Conservation (phyloP, 768 basidiomycete genomes). For the Boletus vinaceobasis region DNA sequence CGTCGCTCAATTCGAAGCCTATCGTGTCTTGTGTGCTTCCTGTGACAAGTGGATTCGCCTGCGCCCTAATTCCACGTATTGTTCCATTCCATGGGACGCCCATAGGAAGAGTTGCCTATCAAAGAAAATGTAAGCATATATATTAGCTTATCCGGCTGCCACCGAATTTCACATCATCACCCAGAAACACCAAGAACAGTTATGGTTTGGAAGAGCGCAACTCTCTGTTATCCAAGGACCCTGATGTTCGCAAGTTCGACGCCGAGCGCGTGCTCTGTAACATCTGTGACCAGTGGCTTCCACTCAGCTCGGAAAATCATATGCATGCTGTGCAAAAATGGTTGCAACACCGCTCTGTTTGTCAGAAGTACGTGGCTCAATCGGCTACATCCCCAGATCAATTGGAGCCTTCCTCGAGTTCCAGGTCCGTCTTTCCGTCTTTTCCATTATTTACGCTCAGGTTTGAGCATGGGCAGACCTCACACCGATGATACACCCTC, state of each 20-base stretch:
- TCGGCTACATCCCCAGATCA: slow-evolving; percentile 8
- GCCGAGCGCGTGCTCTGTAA: slow-evolving; percentile 68
- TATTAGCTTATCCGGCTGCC: slow-evolving; percentile 1
- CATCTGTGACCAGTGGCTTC: slow-evolving; percentile 66
- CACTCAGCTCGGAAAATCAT: slow-evolving; percentile 58
- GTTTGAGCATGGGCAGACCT: slow-evolving; percentile 5
- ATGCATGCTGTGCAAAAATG: slow-evolving; percentile 60
- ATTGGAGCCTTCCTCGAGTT: slow-evolving; percentile 23
- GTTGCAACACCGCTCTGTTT: slow-evolving; percentile 58
- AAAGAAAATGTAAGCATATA: slow-evolving; percentile 60
- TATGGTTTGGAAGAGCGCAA: slow-evolving; percentile 62
- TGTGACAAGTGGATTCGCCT: slow-evolving; percentile 86
- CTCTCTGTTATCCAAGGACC: slow-evolving; percentile 57
- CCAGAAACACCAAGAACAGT: slow-evolving; percentile 44
- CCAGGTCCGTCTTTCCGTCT: slow-evolving; percentile 16
- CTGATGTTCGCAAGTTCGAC: slow-evolving; percentile 72
- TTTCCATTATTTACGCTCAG: slow-evolving; percentile 1
- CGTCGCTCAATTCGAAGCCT: slow-evolving; percentile 77
- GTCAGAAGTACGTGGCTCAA: slow-evolving; percentile 37
- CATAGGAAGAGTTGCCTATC: slow-evolving; percentile 80
- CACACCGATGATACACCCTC: slow-evolving; percentile 26
- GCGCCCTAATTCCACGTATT: slow-evolving; percentile 84
- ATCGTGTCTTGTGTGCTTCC: slow-evolving; percentile 72
- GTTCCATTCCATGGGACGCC: slow-evolving; percentile 86
- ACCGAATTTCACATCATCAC: slow-evolving; percentile 5